These are phyloP conservation scores for Bruguiera parviflora DNA, from an alignment of 345 rosid genomes.

Conservation along the genomic window DNA sequence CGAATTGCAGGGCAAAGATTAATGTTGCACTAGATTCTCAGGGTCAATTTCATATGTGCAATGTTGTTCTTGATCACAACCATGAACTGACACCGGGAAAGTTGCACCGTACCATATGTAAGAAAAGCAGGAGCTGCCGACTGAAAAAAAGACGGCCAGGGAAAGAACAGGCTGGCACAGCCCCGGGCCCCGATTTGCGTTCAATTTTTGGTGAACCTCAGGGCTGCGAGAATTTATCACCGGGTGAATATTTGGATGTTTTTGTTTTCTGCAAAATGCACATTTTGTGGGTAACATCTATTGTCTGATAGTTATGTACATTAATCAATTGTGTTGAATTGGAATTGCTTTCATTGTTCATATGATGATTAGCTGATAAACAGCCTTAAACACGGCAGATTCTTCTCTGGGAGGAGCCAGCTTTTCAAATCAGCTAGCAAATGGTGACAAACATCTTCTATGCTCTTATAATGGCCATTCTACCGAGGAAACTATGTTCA, in stretches of 20 bases:
- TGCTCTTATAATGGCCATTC: not conserved
- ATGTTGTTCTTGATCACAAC: constrained; percentile 5
- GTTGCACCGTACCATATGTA: constrained; percentile 2
- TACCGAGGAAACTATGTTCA: not conserved
- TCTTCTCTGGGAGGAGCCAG: not conserved
- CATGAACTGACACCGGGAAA: not conserved
- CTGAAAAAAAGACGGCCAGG: not conserved
- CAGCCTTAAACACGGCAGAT: not conserved
- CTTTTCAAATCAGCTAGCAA: not conserved
- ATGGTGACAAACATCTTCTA: not conserved
- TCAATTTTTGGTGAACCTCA: not conserved
- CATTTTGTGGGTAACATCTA: too few species aligned
- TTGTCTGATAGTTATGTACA: too few species aligned
- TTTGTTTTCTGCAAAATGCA: too few species aligned
- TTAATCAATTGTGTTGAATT: too few species aligned
- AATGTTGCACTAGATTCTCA: constrained; percentile 2
- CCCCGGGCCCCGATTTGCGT: not conserved
- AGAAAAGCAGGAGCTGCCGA: not conserved
- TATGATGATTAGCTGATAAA: not conserved
- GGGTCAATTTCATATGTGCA: not conserved
- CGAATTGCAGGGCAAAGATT: constrained; percentile 5
- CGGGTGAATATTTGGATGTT: not conserved
- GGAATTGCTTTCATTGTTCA: not conserved
- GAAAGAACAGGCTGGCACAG: constrained; percentile 2
- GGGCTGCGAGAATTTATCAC: not conserved